Evolutionary conservation across 441 rosid species (phyloP), one percentile per base, ranked within the genome.

Genomic region (Melastoma candidum): DNA sequence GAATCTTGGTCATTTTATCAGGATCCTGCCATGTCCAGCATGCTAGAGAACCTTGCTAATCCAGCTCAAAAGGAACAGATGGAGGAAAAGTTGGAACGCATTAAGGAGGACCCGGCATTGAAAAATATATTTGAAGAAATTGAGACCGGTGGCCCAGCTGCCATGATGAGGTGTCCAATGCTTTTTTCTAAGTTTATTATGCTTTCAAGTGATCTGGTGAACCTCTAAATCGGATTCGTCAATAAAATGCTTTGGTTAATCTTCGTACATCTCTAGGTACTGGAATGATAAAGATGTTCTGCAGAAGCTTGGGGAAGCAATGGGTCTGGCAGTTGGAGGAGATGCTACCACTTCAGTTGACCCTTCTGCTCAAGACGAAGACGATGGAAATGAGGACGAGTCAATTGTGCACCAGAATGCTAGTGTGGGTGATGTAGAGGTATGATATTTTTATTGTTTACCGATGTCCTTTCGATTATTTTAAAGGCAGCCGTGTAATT

Each of bases 401-500:
- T 87, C 96, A 52, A 65, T 89, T 68, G 90, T 93, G 68, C 97
- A 86, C 68, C 68, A 74, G 13, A 83, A 85, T 67, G 96, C 96
- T 44, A 89, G 96, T 74, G 81, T 72, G 74, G 97, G 99, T 57
- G 99, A 93, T 75, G 90, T 77, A 56, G 97, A 93, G 83, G 95
- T 93, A 69, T 61, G 39, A 4, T 44, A 1, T 7, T 29, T 29
- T 17, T 3, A 29, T 29, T 3, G 36, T 7, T 29, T 29, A 29
- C 3, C 7, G 2, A 29, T 3, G 36, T 29, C 36, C 36, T 29
- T 29, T 29, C 3, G 3, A 29, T 29, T 29, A 29, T 29, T 29
- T 17, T 17, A 17, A 17, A 17, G 22, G 22, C 22, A 17, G 22
- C 22, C 22, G 22, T 17, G 22, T 17, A 17, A 17, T 17, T 17